A percentile compares a stretch with the other conserved stretches of the same genome.
Conservation (phyloP, 1,284 basidiomycete genomes). For the Sphaerobolus stellatus region DNA sequence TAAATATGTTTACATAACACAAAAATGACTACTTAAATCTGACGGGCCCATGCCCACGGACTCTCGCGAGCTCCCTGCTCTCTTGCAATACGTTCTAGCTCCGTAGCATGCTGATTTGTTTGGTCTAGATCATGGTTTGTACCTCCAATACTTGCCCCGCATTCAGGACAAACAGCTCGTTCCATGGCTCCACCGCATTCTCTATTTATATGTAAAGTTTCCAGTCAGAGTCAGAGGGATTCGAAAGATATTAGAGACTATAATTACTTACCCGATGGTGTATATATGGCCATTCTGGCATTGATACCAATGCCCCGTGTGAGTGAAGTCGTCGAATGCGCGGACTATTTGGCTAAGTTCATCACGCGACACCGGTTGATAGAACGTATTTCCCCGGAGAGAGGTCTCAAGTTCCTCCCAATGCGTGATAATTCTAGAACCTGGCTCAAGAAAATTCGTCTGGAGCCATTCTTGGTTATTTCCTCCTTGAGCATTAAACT, state of each 20-base stretch:
- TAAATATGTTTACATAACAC: too few relatives aligned
- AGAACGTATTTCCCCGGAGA: conserved; percentile 36
- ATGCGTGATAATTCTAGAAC: conserved; percentile 35
- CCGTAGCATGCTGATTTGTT: conserved; percentile 43
- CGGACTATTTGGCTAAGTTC: conserved; percentile 48
- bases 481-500: neutral
- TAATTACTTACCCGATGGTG: conserved; percentile 44
- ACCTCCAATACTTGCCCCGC: conserved; percentile 53
- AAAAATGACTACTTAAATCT: too few relatives aligned
- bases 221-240: neutral
- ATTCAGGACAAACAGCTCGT: conserved; percentile 50
- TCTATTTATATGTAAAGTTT: conserved; percentile 5
- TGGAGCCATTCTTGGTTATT: conserved; percentile 37
- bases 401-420: conserved; percentile 34
- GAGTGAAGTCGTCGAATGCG: conserved; percentile 43
- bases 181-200: conserved; percentile 58
- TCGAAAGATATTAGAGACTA: conserved; percentile 14
- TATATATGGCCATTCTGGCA: conserved; percentile 52
- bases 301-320: conserved; percentile 51
- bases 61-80: neutral
- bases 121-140: conserved; percentile 34
- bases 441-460: conserved; percentile 32
- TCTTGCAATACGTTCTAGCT: conserved; percentile 44
- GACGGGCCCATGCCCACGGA: conserved; percentile 5
- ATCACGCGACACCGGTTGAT: conserved; percentile 45